Evolutionary conservation across 1,284 basidiomycete genomes (phyloP).

Genomic region (Moesziomyces antarcticus): DNA sequence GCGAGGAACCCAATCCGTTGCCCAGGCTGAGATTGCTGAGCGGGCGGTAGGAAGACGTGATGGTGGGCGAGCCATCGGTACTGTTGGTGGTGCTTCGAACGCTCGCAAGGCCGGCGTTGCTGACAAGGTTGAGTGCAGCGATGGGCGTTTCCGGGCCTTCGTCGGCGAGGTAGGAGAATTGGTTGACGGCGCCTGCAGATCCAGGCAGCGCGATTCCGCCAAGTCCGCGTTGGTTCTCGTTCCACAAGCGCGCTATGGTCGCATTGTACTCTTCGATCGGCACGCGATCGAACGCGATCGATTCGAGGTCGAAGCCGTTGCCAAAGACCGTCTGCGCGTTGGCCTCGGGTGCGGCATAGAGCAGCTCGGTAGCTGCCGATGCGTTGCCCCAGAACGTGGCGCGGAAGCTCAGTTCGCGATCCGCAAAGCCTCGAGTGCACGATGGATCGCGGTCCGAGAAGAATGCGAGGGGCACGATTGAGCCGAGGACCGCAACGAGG

Average conservation of each 20-base stretch:
- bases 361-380: conserved; percentile 10
- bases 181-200: conserved; percentile 6
- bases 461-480: conserved; percentile 77
- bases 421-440: conserved; percentile 68
- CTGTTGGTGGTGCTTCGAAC: conserved; percentile 7
- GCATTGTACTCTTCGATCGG: conserved; percentile 22
- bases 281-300: conserved; percentile 18
- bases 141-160: conserved; percentile 17
- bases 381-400: conserved; percentile 30
- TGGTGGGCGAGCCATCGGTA: conserved; percentile 22
- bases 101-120: conserved; percentile 32
- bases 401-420: conserved; percentile 63
- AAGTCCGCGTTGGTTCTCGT: conserved; percentile 8
- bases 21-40: conserved; percentile 30
- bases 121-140: conserved; percentile 31
- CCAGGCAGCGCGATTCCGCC: conserved; percentile 23
- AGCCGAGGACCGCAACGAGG: conserved; percentile 75
- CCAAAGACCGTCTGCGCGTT: conserved; percentile 24
- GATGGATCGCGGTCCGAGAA: conserved; percentile 72
- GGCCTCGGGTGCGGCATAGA: conserved; percentile 28
- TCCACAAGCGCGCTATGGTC: conserved; percentile 8
- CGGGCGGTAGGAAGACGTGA: conserved; percentile 20
- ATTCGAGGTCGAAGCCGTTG: conserved; percentile 21
- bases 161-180: conserved; percentile 33
- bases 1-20: conserved; percentile 27